These are phyloP conservation scores for Cutaneotrichosporon arboriforme DNA, from an alignment of 1,284 basidiomycete species.

Conservation along the genomic window DNA sequence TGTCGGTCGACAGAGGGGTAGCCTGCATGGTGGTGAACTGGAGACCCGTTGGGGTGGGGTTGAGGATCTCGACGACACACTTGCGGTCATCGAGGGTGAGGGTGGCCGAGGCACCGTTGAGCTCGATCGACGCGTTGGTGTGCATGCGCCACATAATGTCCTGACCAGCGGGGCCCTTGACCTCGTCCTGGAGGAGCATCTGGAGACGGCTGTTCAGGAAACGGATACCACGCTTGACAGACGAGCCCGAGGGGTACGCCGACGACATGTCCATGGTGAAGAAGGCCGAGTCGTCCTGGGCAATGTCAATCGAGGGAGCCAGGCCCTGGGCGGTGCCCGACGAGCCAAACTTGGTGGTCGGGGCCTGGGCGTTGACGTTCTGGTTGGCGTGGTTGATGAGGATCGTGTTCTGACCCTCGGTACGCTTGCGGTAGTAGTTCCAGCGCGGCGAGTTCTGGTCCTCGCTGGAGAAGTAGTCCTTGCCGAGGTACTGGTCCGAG, in stretches of 20 bases:
- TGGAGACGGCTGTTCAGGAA: slow-evolving; percentile 80
- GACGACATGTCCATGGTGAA: slow-evolving; percentile 73
- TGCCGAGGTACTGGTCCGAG: slow-evolving; percentile 72
- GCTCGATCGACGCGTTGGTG: slow-evolving; percentile 59
- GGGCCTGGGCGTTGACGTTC: slow-evolving; percentile 58
- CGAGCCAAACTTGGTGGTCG: slow-evolving; percentile 56
- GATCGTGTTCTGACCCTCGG: slow-evolving; percentile 95
- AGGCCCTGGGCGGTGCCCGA: slow-evolving; percentile 70
- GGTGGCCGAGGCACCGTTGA: slow-evolving; percentile 48
- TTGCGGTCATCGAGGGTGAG: slow-evolving; percentile 61
- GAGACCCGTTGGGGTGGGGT: slow-evolving; percentile 49
- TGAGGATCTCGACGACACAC: slow-evolving; percentile 53
- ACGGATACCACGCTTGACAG: slow-evolving; percentile 75
- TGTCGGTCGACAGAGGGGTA: slow-evolving; percentile 48
- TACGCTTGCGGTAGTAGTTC: slow-evolving; percentile 92
- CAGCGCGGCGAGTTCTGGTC: slow-evolving; percentile 66
- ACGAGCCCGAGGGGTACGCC: slow-evolving; percentile 60
- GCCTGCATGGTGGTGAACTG: slow-evolving; percentile 35
- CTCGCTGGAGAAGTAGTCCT: slow-evolving; percentile 66
- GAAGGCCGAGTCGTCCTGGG: slow-evolving; percentile 70
- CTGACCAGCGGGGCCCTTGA: slow-evolving; percentile 52
- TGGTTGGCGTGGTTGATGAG: slow-evolving; percentile 75
- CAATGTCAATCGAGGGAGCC: slow-evolving; percentile 57
- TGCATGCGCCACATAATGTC: slow-evolving; percentile 87
- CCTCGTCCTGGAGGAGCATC: slow-evolving; percentile 86